These are phyloP conservation scores for Apiotrichum siamense DNA, from an alignment of 1,284 basidiomycete genomes.

Conservation along the genomic window DNA sequence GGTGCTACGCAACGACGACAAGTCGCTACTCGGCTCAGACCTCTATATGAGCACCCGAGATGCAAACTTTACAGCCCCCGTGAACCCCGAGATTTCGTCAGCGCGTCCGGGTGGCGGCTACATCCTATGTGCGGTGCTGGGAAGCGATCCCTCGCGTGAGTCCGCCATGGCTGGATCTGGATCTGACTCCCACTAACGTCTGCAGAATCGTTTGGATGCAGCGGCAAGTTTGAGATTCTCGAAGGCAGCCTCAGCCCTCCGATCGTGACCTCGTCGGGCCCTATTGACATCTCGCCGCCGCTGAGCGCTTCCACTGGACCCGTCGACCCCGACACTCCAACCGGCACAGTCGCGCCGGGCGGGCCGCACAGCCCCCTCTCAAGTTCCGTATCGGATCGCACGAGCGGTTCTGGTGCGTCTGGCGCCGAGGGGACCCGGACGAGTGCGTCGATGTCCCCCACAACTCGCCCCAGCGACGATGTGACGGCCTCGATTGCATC, in stretches of 20 bases:
- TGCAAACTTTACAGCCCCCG: background rate
- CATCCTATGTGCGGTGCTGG: background rate
- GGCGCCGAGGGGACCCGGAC: background rate
- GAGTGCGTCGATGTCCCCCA: background rate
- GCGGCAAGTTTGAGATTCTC: background rate
- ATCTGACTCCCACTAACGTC: background rate
- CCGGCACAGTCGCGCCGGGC: too few species aligned
- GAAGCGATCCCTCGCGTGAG: background rate
- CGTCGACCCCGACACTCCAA: too few species aligned
- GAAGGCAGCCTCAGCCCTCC: background rate
- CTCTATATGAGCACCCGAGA: background rate
- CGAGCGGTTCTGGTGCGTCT: too few species aligned
- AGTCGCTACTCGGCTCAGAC: background rate
- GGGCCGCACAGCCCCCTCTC: too few species aligned
- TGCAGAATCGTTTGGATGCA: background rate
- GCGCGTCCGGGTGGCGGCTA: background rate
- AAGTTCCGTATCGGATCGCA: too few species aligned
- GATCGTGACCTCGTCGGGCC: background rate
- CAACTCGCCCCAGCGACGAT: background rate
- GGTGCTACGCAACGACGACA: background rate
- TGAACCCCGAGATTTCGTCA: background rate
- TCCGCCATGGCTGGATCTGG: background rate
- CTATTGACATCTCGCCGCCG: too few species aligned
- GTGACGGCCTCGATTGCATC: background rate
- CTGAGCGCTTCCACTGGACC: background rate